phyloP scores from a whole-genome alignment of 2,329 filamentous ascomycete species.

The Sporothrix brunneoviolacea region DNA sequence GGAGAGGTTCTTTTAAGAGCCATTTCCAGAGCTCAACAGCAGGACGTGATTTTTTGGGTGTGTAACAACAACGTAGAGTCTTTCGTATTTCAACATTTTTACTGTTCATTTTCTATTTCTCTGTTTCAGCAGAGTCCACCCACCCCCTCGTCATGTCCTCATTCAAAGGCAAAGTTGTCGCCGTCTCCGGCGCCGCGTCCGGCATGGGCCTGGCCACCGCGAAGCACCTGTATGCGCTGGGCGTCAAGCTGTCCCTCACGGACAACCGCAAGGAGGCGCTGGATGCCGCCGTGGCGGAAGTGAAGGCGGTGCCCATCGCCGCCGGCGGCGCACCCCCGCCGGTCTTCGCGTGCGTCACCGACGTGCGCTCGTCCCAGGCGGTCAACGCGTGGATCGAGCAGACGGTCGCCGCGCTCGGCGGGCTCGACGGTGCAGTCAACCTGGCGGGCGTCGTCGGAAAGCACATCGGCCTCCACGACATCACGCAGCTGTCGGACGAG shows the following conservation, averaged over 20 bases:
- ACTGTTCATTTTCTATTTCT: no score
- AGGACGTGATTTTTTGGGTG: no score
- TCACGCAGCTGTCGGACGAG: slow-evolving; percentile 16
- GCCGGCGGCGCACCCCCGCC: not conserved
- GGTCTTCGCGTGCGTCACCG: slow-evolving; percentile 18
- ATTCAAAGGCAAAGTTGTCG: slow-evolving; percentile 32
- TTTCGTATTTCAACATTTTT: no score
- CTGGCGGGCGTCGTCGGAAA: slow-evolving; percentile 30
- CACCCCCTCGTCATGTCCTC: no score
- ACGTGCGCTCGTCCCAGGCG: slow-evolving; percentile 26
- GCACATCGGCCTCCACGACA: slow-evolving; percentile 21
- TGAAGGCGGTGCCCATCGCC: not conserved
- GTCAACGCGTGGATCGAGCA: slow-evolving; percentile 31
- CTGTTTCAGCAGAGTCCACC: no score
- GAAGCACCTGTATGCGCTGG: slow-evolving; percentile 32
- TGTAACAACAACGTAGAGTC: no score
- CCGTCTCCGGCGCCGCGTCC: slow-evolving; percentile 38
- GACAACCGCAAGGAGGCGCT: slow-evolving; percentile 35
- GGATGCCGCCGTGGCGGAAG: slow-evolving; percentile 11
- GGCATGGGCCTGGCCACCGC: slow-evolving; percentile 43
- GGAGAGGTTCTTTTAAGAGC: no score
- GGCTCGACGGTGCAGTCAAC: slow-evolving; percentile 33
- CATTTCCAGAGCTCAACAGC: no score
- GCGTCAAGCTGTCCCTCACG: slow-evolving; percentile 37
- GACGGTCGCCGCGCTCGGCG: slow-evolving; percentile 27